Base-by-base conservation (phyloP, 768 basidiomycete genomes). In the Lyophyllum semitale region DNA sequence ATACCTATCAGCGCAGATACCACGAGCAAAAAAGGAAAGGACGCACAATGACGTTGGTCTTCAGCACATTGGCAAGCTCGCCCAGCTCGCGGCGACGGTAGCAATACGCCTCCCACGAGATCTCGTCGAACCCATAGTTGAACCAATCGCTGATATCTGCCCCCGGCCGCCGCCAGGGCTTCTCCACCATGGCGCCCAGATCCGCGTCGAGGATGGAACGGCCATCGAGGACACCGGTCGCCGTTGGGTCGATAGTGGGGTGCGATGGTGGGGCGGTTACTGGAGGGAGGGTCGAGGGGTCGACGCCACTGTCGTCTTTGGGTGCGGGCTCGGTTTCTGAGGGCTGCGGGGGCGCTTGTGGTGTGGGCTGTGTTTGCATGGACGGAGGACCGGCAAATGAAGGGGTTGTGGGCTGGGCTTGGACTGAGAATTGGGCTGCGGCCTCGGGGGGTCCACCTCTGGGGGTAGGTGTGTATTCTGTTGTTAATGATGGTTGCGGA, bases 111-210 rank as follows among this genome's bases (percentile, higher is more conserved):
- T 93, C 91, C 94, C 95, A 99, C 30, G 90, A 91, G 15, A 92
- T 81, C 72, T 99, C 97, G 70, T 99, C 97, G 65, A 98, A 98
- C 0, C 97, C 97, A 63, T 97, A 98, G 72, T 99, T 98, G 74
- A 99, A 99, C 90, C 95, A 99, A 74, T 98, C 95, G 61, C 91
- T 89, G 57, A 97, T 79, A 75, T 97, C 94, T 4, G 91, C 87
- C 30, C 97, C 97, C 8, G 95, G 90, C 55, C 87, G 74, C 58
- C 97, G 77, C 97, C 97, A 99, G 4, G 88, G 87, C 66, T 96
- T 96, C 58, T 93, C 90, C 8, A 80, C 73, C 77, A 89, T 77
- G 25, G 84, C 83, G 42, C 69, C 79, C 46, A 96, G 63, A 67
- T 97, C 95, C 25, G 94, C 80, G 52, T 97, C 95, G 32, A 93